Evolutionary conservation across 305 asterid species (phyloP).

Genomic region (Fraxinus sp.): DNA sequence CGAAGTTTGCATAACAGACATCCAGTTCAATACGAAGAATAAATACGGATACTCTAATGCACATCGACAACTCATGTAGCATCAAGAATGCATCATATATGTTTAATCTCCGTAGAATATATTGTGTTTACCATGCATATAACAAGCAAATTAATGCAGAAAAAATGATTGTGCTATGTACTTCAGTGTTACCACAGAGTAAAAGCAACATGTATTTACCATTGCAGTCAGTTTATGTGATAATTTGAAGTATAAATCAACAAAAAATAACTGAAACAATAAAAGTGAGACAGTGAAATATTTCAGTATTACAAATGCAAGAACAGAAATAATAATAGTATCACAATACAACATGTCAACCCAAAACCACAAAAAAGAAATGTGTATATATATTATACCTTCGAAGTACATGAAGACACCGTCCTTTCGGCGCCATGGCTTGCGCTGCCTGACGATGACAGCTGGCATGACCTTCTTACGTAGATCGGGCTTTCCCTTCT

Average conservation of each 20-base stretch:
- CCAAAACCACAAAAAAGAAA: neutral
- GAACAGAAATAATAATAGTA: neutral
- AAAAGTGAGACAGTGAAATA: neutral
- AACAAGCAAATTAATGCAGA: neutral
- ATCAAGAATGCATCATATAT: neutral
- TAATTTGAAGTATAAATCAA: neutral
- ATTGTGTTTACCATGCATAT: neutral
- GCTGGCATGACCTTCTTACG: constrained; percentile 74
- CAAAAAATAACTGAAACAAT: neutral
- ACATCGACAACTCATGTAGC: neutral
- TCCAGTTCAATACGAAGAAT: neutral
- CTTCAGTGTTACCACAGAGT: neutral
- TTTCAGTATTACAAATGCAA: neutral
- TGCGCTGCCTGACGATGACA: constrained; percentile 64
- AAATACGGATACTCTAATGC: neutral
- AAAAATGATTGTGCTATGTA: neutral
- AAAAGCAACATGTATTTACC: neutral
- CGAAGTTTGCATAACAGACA: neutral
- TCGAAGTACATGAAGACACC: constrained; percentile 73
- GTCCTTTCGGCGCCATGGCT: constrained; percentile 84
- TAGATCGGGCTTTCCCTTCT: constrained; percentile 64
- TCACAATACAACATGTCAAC: neutral
- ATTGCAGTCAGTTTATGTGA: neutral
- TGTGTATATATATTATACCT: constrained; percentile 35
- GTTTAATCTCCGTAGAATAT: neutral